Conservation (phyloP, 768 basidiomycete species). For the Amanita exitialis region DNA sequence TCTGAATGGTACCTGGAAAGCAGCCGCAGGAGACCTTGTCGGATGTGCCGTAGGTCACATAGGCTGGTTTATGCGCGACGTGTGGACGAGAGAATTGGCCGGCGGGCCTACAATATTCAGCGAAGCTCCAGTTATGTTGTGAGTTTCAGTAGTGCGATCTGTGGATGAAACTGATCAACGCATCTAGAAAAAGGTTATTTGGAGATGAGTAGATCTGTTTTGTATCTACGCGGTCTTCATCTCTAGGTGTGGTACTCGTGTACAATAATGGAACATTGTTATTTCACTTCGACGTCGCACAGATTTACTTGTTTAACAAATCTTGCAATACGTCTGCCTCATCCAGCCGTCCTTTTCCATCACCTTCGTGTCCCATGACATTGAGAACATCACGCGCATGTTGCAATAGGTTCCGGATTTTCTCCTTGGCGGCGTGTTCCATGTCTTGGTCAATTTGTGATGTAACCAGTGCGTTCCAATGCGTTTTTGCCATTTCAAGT, state of each 20-base stretch:
- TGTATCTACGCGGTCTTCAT: background rate
- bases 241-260: constrained; percentile 4
- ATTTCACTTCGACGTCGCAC: background rate
- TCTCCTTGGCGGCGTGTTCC: constrained; percentile 16
- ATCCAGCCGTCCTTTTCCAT: constrained; percentile 45
- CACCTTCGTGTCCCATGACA: constrained; percentile 53
- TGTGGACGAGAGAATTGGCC: constrained; percentile 82
- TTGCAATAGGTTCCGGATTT: constrained; percentile 26
- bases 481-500: constrained; percentile 66
- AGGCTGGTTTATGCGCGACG: constrained; percentile 78
- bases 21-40: constrained; percentile 71
- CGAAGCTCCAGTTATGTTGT: constrained; percentile 64
- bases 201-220: constrained; percentile 31
- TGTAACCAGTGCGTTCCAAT: constrained; percentile 54
- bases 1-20: constrained; percentile 74
- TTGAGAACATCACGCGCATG: constrained; percentile 30
- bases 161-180: background rate
- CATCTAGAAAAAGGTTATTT: constrained; percentile 51
- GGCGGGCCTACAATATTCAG: constrained; percentile 66
- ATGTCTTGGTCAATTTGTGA: constrained; percentile 12
- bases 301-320: background rate
- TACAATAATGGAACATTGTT: background rate
- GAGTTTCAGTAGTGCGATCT: constrained; percentile 21
- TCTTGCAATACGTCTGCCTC: constrained; percentile 37
- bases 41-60: constrained; percentile 85